These are phyloP conservation scores for Dichotomopilus funicola DNA, from an alignment of 2,329 filamentous ascomycete species.

Conservation along the genomic window DNA sequence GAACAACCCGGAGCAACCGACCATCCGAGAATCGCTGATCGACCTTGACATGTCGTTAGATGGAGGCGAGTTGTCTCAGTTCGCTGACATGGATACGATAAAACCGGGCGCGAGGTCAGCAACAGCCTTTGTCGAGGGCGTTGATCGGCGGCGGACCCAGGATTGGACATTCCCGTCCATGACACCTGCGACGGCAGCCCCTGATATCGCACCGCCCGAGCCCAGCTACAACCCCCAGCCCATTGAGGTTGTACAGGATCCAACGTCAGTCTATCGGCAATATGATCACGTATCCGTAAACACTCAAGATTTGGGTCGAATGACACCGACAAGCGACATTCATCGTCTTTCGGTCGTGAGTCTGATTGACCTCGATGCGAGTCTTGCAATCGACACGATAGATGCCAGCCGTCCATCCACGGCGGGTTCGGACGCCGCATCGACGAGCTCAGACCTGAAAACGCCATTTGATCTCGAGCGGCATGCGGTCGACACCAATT, in stretches of 20 bases:
- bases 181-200: neutral
- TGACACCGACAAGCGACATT: constrained; percentile 12
- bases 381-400: constrained; percentile 14
- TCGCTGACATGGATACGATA: constrained; percentile 57
- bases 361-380: constrained; percentile 33
- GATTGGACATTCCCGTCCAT: constrained; percentile 46
- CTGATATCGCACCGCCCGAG: neutral
- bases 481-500: constrained; percentile 36
- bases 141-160: constrained; percentile 23
- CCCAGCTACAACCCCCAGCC: neutral
- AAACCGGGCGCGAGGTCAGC: constrained; percentile 42
- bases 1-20: constrained; percentile 46
- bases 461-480: constrained; percentile 59
- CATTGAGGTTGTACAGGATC: neutral
- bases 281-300: no score
- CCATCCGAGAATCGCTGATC: constrained; percentile 57
- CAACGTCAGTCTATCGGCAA: constrained; percentile 28
- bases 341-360: constrained; percentile 31
- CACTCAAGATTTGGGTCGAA: no score
- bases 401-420: constrained; percentile 51
- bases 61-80: constrained; percentile 49
- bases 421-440: constrained; percentile 52
- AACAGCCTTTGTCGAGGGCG: constrained; percentile 41
- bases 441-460: constrained; percentile 45
- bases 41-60: constrained; percentile 56